Percentiles rank a stretch among this genome's conserved stretches.
Conservation (phyloP, 176 grass and related monocot genomes). For the Bolboschoenus planiculmis region DNA sequence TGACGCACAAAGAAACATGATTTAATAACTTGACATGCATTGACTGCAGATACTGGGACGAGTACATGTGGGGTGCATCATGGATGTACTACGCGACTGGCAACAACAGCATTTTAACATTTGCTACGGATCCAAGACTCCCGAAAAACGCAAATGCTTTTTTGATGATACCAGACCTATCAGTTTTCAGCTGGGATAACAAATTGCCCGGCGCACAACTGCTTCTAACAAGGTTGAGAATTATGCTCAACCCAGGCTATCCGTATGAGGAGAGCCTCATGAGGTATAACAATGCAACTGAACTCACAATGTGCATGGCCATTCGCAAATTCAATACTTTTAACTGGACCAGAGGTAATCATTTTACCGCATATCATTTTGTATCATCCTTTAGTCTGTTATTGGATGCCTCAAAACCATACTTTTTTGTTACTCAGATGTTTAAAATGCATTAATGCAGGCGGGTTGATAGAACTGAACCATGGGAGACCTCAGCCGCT, state of each 20-base stretch:
- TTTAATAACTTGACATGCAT: background rate
- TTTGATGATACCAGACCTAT: conserved; percentile 47
- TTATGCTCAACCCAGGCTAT: conserved; percentile 87
- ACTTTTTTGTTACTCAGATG: background rate
- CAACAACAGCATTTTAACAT: conserved; percentile 59
- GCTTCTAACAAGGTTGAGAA: conserved; percentile 64
- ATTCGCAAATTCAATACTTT: conserved; percentile 53
- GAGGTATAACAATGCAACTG: conserved; percentile 63
- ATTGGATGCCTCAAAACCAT: background rate
- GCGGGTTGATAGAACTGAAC: conserved; percentile 65
- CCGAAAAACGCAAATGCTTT: conserved; percentile 70
- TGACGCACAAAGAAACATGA: background rate
- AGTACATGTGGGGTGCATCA: conserved; percentile 93
- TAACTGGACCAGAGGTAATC: conserved; percentile 50
- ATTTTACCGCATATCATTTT: background rate
- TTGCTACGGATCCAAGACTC: conserved; percentile 72
- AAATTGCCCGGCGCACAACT: conserved; percentile 79
- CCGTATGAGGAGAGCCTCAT: conserved; percentile 86
- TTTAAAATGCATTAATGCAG: conserved; percentile 21
- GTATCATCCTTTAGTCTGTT: background rate
- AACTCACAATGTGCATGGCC: conserved; percentile 70
- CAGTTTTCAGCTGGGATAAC: conserved; percentile 98
- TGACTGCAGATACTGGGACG: conserved; percentile 64
- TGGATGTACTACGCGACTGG: conserved; percentile 99
- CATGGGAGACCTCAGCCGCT: conserved; percentile 59